Percentiles rank a stretch among this genome's conserved stretches.
Conservation (phyloP, 2,329 filamentous ascomycete species). For the Blastomyces percursus region DNA sequence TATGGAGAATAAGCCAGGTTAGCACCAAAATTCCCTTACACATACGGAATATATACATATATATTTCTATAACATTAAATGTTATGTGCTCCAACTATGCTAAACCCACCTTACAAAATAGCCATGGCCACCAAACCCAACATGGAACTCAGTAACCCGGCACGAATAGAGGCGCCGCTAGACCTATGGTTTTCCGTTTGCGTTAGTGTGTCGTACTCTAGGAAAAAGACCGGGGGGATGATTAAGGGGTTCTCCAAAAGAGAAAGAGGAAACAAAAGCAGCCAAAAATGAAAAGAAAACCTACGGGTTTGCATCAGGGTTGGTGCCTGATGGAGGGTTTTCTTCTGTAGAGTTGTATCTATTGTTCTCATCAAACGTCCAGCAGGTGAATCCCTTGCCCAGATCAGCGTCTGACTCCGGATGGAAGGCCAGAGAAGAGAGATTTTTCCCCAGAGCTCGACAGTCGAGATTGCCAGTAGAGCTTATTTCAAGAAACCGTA, state of each 20-base stretch:
- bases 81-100: background rate
- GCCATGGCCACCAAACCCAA: background rate
- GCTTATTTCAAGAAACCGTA: background rate
- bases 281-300: too few species aligned
- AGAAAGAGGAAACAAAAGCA: too few species aligned
- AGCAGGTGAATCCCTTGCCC: slow-evolving; percentile 2
- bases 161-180: background rate
- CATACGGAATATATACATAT: too few species aligned
- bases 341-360: background rate
- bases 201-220: background rate
- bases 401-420: background rate
- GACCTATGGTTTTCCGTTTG: background rate
- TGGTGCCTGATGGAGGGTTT: background rate
- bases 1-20: too few species aligned
- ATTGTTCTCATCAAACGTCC: background rate
- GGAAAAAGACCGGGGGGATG: too few species aligned
- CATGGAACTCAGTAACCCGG: background rate
- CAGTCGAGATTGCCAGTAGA: slow-evolving; percentile 1
- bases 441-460: background rate
- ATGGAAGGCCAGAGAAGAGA: background rate
- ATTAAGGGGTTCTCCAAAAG: too few species aligned
- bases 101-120: background rate
- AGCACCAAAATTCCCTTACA: too few species aligned
- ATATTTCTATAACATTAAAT: too few species aligned
- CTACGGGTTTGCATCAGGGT: too few species aligned